Evolutionary conservation across 345 rosid species (phyloP).

Genomic region (Citrus cavaleriei): DNA sequence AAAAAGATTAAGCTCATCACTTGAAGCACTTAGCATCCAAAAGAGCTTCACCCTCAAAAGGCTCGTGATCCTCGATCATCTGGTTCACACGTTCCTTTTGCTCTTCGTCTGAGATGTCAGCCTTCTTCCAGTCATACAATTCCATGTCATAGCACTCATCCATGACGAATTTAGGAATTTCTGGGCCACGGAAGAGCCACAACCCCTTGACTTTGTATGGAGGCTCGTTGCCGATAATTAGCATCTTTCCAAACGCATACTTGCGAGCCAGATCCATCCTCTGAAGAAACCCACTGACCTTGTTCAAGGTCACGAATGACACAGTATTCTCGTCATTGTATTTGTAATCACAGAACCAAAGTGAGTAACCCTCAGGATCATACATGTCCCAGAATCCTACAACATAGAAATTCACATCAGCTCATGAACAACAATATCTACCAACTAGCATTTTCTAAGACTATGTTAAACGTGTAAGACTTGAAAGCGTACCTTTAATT

Average conservation of each 20-base stretch:
- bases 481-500: constrained; percentile 54
- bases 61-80: constrained; percentile 93
- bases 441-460: too few species aligned
- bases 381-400: constrained; percentile 99
- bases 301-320: constrained; percentile 87
- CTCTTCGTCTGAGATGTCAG: constrained; percentile 66
- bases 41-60: constrained; percentile 89
- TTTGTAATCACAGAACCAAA: constrained; percentile 98
- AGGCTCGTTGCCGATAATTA: constrained; percentile 70
- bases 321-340: constrained; percentile 94
- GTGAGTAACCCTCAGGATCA: constrained; percentile 95
- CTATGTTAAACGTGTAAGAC: too few species aligned
- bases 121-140: constrained; percentile 91
- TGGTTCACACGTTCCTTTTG: constrained; percentile 93
- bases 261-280: constrained; percentile 95
- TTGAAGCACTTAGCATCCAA: constrained; percentile 99
- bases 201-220: constrained; percentile 93
- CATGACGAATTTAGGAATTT: constrained; percentile 77
- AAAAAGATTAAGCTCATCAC: constrained; percentile 22
- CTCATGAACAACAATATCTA: background rate
- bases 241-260: constrained; percentile 95
- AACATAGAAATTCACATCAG: background rate
- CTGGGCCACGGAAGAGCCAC: constrained; percentile 95
- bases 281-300: constrained; percentile 94
- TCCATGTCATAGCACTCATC: constrained; percentile 99